Base-by-base conservation (phyloP, 2,329 filamentous ascomycete genomes). In the Lachnellula suecica region DNA sequence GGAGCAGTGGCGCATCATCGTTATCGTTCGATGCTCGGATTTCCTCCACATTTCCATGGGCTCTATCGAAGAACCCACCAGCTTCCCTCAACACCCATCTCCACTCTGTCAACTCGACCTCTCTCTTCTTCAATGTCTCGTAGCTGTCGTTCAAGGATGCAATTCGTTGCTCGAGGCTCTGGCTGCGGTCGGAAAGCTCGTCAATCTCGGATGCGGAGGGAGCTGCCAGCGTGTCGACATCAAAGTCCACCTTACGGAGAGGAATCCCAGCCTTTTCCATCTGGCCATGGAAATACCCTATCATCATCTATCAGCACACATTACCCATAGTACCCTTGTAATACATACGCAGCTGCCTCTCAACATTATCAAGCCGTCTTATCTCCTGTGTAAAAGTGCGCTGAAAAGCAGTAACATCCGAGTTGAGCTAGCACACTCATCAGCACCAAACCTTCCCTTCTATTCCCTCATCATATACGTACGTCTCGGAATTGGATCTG, bases 371-470 rank as follows among this genome's bases (percentile, higher is more conserved):
- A 54, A 99, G 85, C 59, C 94, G 86, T 68, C 95, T 87, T 62
- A 99, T 97, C 75, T 99, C 94, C 68, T 96, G 92, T 17, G 94
- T 99, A 64, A 96, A 99, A 47, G 93, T 97, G 53, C 94, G 82
- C 74, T 99, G 95, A 72, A 99, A 99, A 64, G 94, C 93, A 64
- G 87, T 94, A 58, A 91, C 88, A 54, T 96, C 88, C 60, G 89
- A 84, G 72, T 99, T 99, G 67, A 99, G 85, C 92, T 97, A 66
- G 53, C 53, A 38, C 52, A 52, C 50, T 37, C 49, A 63, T 66
- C 54, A 68, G 56, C 20, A 51, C 40, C 31, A 44, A 24, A 29
- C 17, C 19, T 23, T 19, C 31, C 19, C 20, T 23, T 19, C 25
- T 13, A 17, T 44, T 51, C 15, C 13, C 10, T 24, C 5, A 19